These are phyloP conservation scores for Magnusiomyces magnusii DNA, from an alignment of 1,139 yeast species.

Conservation along the genomic window DNA sequence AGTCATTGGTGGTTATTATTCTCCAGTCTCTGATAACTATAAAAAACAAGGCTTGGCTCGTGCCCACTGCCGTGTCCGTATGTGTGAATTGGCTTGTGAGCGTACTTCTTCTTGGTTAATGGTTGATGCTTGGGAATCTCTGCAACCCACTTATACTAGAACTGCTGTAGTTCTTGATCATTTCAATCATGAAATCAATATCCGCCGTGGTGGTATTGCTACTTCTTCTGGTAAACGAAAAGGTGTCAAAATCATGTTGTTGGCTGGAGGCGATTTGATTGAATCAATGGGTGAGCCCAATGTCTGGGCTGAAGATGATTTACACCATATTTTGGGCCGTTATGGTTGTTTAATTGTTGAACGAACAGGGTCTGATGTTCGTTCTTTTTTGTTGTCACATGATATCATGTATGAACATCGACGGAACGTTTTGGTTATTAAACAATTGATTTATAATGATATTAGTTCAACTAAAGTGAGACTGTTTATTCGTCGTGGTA, in stretches of 20 bases:
- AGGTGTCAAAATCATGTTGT: slow-evolving; percentile 89
- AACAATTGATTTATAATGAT: slow-evolving; percentile 93
- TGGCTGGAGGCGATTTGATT: slow-evolving; percentile 96
- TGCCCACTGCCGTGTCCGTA: slow-evolving; percentile 81
- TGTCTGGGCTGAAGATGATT: slow-evolving; percentile 96
- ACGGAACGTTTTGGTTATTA: slow-evolving; percentile 85
- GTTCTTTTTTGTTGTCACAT: slow-evolving; percentile 83
- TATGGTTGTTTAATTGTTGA: slow-evolving; percentile 96
- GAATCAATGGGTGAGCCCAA: slow-evolving; percentile 99
- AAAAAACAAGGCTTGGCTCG: slow-evolving; percentile 90
- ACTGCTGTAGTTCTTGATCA: slow-evolving; percentile 96
- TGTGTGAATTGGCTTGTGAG: slow-evolving; percentile 98
- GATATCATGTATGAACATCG: slow-evolving; percentile 97
- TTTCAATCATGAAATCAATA: slow-evolving; percentile 89
- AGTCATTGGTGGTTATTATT: slow-evolving; percentile 92
- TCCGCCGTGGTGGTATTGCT: slow-evolving; percentile 78
- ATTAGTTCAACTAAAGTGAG: slow-evolving; percentile 93
- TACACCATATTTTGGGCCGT: slow-evolving; percentile 89
- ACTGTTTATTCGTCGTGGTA: slow-evolving; percentile 82
- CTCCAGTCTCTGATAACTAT: slow-evolving; percentile 96
- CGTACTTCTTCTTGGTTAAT: slow-evolving; percentile 94
- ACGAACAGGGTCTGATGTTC: slow-evolving; percentile 92
- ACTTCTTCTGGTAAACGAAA: slow-evolving; percentile 65
- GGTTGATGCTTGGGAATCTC: slow-evolving; percentile 99
- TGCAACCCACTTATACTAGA: slow-evolving; percentile 84